phyloP scores from a whole-genome alignment of 129 eudicot genomes.

The Artemisia annua region DNA sequence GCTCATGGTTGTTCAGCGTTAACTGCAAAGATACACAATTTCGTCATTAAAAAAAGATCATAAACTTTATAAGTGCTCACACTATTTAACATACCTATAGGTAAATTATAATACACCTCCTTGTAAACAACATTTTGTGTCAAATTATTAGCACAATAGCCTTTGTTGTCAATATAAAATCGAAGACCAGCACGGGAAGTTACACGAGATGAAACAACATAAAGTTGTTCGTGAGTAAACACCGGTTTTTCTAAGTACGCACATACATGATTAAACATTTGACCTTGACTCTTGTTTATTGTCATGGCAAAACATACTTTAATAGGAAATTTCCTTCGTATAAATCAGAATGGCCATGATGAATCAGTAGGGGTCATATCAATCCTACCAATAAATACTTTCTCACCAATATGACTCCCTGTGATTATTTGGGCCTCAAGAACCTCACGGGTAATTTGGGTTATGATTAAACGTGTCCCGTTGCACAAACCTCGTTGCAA shows the following conservation, averaged over 20 bases:
- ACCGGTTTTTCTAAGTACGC: not conserved
- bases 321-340: conserved; percentile 3
- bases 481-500: not conserved
- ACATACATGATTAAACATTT: conserved; percentile 5
- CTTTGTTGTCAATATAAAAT: not conserved
- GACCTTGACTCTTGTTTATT: conserved; percentile 26
- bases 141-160: not conserved
- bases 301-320: conserved; percentile 22
- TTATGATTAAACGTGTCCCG: not conserved
- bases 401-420: conserved; percentile 3
- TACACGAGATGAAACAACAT: not conserved
- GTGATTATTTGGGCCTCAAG: not conserved
- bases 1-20: too few relatives aligned
- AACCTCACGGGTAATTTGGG: not conserved
- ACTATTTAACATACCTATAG: not conserved
- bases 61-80: too few relatives aligned
- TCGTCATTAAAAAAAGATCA: too few relatives aligned
- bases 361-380: not conserved
- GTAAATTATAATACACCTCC: not conserved
- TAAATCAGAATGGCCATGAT: not conserved
- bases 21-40: too few relatives aligned
- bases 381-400: conserved; percentile 1
- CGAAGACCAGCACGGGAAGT: not conserved
- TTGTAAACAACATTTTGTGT: not conserved
- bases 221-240: not conserved